These are phyloP conservation scores for Cryptococcus maquisensis DNA, from an alignment of 1,284 basidiomycete species.

Conservation along the genomic window DNA sequence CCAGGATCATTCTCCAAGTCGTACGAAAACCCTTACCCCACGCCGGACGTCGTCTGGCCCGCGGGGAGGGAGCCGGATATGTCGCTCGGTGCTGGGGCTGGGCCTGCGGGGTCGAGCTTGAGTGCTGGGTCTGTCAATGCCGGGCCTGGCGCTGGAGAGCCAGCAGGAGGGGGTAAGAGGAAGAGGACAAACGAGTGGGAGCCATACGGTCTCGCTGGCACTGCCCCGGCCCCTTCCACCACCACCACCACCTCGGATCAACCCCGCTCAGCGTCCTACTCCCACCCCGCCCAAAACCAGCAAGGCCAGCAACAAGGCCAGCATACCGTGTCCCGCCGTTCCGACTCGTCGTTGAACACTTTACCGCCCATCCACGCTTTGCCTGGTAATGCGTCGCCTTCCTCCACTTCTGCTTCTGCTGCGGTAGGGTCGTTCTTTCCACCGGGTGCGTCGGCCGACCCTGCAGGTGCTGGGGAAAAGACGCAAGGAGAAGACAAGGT, in stretches of 20 bases:
- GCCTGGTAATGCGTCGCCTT: neutral
- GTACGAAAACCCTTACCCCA: slow-evolving; percentile 18
- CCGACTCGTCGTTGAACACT: neutral
- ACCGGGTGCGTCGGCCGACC: neutral
- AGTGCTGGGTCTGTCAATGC: slow-evolving; percentile 1
- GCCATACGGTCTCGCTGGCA: neutral
- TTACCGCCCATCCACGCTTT: slow-evolving; percentile 10
- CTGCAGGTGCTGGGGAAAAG: neutral
- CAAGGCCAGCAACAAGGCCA: neutral
- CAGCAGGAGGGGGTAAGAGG: slow-evolving; percentile 4
- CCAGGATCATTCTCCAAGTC: slow-evolving; percentile 8
- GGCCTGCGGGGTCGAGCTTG: too few relatives aligned
- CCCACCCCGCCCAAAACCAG: neutral
- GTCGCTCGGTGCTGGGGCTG: too few relatives aligned
- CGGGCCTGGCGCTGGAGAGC: neutral
- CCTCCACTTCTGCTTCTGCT: neutral
- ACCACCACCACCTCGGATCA: too few relatives aligned
- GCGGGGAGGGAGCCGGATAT: too few relatives aligned
- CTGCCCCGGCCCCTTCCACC: neutral
- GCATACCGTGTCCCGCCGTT: neutral
- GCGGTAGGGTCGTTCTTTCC: too few relatives aligned
- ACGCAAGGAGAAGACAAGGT: neutral
- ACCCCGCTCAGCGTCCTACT: too few relatives aligned
- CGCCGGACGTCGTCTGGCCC: slow-evolving; percentile 10
- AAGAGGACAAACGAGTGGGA: slow-evolving; percentile 2